Base-by-base conservation (phyloP, 257 asterid genomes). In the Plectranthus barbatus region DNA sequence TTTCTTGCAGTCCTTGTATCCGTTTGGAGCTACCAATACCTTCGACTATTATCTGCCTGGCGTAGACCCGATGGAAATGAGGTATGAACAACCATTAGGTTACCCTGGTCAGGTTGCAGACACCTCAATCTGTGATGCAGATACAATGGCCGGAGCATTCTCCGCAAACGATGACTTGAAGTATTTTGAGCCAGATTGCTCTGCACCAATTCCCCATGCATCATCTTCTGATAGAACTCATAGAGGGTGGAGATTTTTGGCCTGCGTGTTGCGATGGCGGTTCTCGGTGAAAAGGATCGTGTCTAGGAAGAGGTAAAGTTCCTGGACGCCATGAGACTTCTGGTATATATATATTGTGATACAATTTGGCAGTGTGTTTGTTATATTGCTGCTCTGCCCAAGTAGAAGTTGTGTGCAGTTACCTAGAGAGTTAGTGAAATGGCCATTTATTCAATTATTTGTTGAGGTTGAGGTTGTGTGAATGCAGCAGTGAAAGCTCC, bases 61-160 rank as follows among this genome's bases (percentile, higher is more conserved):
- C 44, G 60, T 81, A n/a, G n/a, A n/a, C n/a, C n/a, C n/a, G n/a
- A n/a, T n/a, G 85, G 95, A 82, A 41, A 78, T 72, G 23, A 59
- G 80, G 60, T 79, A 74, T 24, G 90, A 77, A 51, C 89, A 82
- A 39, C 50, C 83, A 26, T 36, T 79, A 62, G 56, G 59, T 55
- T 73, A 76, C 60, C 81, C 82, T 7, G 18, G n/a, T n/a, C n/a
- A n/a, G n/a, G n/a, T n/a, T n/a, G n/a, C 78, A 1, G 79, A 72
- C 48, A 24, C 19, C 52, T 64, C 54, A 36, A 74, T 83, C 45
- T 78, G 74, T 23, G 84, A 77, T 45, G 62, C 85, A 18, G 88
- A 78, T 56, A 60, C 86, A 57, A 64, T 81, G 71, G 66, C 79
- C 34, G 80, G 42, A 57, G 83, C 85, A 33, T 81, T 85, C n/a